Conservation (phyloP, 2,329 filamentous ascomycete species). For the Aspergillus tamarii region DNA sequence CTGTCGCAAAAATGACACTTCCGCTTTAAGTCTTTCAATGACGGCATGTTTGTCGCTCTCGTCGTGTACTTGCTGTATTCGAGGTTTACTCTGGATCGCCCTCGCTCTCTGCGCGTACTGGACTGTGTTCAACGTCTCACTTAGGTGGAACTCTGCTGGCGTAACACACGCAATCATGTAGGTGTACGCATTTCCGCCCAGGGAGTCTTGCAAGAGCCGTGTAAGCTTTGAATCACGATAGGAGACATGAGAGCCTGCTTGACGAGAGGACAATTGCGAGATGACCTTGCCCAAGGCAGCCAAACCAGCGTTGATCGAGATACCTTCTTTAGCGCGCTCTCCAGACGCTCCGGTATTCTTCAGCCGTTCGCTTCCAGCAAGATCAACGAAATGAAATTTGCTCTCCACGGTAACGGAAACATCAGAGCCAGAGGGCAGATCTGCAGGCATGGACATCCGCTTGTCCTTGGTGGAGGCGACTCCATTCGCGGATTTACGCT, state of each 20-base stretch:
- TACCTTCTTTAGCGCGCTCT: conserved; percentile 91
- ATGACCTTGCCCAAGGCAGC: conserved; percentile 97
- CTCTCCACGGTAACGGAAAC: conserved; percentile 84
- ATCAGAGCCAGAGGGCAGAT: conserved; percentile 69
- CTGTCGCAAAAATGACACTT: conserved; percentile 89
- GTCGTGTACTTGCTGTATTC: conserved; percentile 86
- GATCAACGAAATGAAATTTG: conserved; percentile 97
- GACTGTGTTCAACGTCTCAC: conserved; percentile 95
- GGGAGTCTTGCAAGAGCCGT: conserved; percentile 89
- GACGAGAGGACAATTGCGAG: conserved; percentile 90
- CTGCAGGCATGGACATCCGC: conserved; percentile 82
- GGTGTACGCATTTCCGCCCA: conserved; percentile 95
- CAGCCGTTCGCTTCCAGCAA: conserved; percentile 92
- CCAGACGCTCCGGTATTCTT: conserved; percentile 97
- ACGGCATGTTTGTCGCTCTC: conserved; percentile 92
- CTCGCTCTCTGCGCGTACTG: conserved; percentile 95
- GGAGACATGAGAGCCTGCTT: conserved; percentile 86
- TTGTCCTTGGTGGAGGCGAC: conserved; percentile 69
- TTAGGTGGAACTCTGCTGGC: conserved; percentile 93
- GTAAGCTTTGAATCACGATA: conserved; percentile 98
- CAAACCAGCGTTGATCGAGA: conserved; percentile 95
- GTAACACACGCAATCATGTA: conserved; percentile 99
- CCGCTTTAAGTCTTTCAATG: conserved; percentile 90
- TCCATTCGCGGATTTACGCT: conserved; percentile 65
- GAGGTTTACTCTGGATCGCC: conserved; percentile 95